Evolutionary conservation across 2,329 filamentous ascomycete species (phyloP).

Genomic region (Aspergillus sp.): DNA sequence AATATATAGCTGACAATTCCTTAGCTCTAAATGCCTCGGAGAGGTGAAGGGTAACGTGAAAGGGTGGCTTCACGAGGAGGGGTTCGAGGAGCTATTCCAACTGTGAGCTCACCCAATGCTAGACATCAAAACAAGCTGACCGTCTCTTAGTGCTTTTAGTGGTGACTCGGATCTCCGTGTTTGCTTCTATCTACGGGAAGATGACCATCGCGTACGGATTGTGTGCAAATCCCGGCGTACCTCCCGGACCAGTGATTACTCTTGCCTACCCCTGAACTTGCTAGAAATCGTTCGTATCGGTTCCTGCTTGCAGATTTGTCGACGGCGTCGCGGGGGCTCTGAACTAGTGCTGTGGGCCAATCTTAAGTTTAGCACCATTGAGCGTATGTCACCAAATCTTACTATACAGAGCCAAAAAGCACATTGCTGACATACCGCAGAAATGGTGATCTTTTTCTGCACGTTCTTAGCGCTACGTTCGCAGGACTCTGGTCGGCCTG

Average conservation of each 20-base stretch:
- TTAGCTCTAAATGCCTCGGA: slow-evolving; percentile 41
- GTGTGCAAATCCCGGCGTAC: slow-evolving; percentile 52
- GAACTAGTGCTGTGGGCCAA: slow-evolving; percentile 55
- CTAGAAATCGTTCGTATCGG: slow-evolving; percentile 41
- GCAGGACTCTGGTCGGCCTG: slow-evolving; percentile 51
- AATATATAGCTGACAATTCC: slow-evolving; percentile 4
- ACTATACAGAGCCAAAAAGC: neutral
- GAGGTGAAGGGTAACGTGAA: slow-evolving; percentile 30
- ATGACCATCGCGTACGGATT: slow-evolving; percentile 56
- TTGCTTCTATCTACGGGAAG: slow-evolving; percentile 54
- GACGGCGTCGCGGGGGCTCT: slow-evolving; percentile 37
- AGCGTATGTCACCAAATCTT: slow-evolving; percentile 31
- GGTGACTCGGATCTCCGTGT: slow-evolving; percentile 47
- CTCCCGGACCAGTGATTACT: slow-evolving; percentile 44
- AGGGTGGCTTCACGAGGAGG: slow-evolving; percentile 33
- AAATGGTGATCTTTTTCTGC: slow-evolving; percentile 60
- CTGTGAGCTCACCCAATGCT: slow-evolving; percentile 32
- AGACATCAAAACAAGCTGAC: neutral
- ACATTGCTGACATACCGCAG: slow-evolving; percentile 30
- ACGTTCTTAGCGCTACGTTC: slow-evolving; percentile 60
- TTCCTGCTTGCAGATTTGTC: slow-evolving; percentile 44
- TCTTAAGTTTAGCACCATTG: slow-evolving; percentile 57
- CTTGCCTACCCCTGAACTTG: slow-evolving; percentile 54
- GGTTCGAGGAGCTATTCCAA: slow-evolving; percentile 42
- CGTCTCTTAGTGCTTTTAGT: slow-evolving; percentile 47